Evolutionary conservation across 768 basidiomycete genomes (phyloP).

Genomic region (Gymnopilus junonius): DNA sequence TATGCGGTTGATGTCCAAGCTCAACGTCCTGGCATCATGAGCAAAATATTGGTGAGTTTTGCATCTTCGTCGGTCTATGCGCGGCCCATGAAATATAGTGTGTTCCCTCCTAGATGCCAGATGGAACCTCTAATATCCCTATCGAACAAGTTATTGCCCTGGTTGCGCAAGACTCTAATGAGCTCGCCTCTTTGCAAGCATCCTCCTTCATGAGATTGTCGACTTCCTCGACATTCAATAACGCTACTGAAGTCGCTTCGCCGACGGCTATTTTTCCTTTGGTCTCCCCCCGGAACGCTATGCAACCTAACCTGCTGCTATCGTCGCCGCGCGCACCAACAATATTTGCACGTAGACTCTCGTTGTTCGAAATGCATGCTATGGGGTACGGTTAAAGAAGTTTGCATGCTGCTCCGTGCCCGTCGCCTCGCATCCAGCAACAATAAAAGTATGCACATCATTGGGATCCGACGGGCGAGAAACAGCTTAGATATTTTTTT

Average conservation of each 20-base stretch:
- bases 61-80: not conserved
- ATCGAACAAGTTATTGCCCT: conserved; percentile 64
- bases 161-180: conserved; percentile 63
- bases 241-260: conserved; percentile 1
- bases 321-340: conserved; percentile 27
- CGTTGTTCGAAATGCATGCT: conserved; percentile 34
- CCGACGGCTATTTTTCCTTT: conserved; percentile 4
- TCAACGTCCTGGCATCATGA: conserved; percentile 85
- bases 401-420: conserved; percentile 22
- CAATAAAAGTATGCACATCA: conserved; percentile 6
- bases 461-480: conserved; percentile 14
- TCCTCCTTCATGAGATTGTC: not conserved
- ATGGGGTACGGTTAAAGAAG: conserved; percentile 30
- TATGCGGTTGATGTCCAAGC: conserved; percentile 89
- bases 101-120: conserved; percentile 48
- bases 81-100: not conserved
- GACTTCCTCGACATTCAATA: not conserved
- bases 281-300: conserved; percentile 23
- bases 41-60: conserved; percentile 77
- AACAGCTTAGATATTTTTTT: conserved; percentile 12
- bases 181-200: conserved; percentile 31
- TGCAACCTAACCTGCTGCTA: conserved; percentile 28
- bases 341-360: conserved; percentile 30
- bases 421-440: conserved; percentile 13
- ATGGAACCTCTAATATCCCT: conserved; percentile 63